Evolutionary conservation across 257 asterid genomes (phyloP).

Genomic region (Gynochthodes officinalis): DNA sequence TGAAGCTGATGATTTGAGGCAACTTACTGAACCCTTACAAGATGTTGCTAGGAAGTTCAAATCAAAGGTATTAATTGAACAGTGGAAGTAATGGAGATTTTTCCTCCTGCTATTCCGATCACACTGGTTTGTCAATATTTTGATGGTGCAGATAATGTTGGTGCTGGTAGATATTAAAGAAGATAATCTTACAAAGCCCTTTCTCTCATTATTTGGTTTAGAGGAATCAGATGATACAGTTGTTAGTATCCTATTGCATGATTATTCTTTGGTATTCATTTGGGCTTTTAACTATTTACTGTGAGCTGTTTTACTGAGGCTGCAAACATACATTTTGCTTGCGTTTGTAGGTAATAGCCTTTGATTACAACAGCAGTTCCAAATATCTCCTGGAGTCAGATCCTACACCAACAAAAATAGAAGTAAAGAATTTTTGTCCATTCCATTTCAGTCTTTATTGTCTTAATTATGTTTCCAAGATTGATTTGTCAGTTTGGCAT

Average conservation of each 20-base stretch:
- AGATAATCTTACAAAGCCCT: slow-evolving; percentile 89
- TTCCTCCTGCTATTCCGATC: slow-evolving; percentile 11
- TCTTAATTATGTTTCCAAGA: slow-evolving; percentile 9
- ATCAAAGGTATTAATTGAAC: slow-evolving; percentile 53
- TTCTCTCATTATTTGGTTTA: slow-evolving; percentile 79
- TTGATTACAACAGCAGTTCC: slow-evolving; percentile 55
- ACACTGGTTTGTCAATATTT: slow-evolving; percentile 12
- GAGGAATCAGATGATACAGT: slow-evolving; percentile 62
- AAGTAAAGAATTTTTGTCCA: slow-evolving; percentile 37
- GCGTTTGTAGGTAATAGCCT: slow-evolving; percentile 54
- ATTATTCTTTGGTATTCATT: not conserved
- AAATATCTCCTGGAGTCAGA: slow-evolving; percentile 69
- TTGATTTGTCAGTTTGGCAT: slow-evolving; percentile 15
- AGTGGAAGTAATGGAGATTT: not conserved
- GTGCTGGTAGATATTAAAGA: slow-evolving; percentile 67
- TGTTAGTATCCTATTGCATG: slow-evolving; percentile 35
- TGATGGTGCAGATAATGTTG: slow-evolving; percentile 64
- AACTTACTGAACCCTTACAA: slow-evolving; percentile 59
- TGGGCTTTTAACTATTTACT: slow-evolving; percentile 12
- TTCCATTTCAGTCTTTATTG: slow-evolving; percentile 19
- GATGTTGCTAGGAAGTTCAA: slow-evolving; percentile 71
- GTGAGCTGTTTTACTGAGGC: not conserved
- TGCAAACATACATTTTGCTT: not conserved
- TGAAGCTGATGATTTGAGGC: slow-evolving; percentile 55
- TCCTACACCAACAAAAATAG: slow-evolving; percentile 55